These are phyloP conservation scores for Annulohypoxylon stygium DNA, from an alignment of 495 filamentous ascomycete genomes.

Conservation along the genomic window DNA sequence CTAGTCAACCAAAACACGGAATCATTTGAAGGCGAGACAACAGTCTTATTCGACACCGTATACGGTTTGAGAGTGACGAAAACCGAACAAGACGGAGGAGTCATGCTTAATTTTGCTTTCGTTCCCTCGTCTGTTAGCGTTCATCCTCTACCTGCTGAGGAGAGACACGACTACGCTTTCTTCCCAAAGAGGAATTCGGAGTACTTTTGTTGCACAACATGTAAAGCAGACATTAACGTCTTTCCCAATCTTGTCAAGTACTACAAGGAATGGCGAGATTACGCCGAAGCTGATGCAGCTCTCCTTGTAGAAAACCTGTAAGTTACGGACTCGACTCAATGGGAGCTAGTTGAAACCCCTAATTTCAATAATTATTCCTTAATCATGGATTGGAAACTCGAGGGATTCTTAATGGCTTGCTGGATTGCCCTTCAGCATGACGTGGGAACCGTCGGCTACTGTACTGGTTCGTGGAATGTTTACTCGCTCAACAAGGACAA, in stretches of 20 bases:
- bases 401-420: not conserved
- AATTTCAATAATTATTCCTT: not conserved
- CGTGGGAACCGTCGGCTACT: not conserved
- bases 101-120: not conserved
- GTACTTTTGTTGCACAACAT: too few species aligned
- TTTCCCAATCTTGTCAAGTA: not conserved
- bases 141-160: not conserved
- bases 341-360: too few species aligned
- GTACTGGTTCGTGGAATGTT: not conserved
- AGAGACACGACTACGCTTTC: not conserved
- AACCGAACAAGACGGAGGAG: not conserved
- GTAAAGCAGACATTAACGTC: not conserved
- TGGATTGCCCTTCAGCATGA: not conserved
- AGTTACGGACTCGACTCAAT: too few species aligned
- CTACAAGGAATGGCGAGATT: not conserved
- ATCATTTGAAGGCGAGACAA: too few species aligned
- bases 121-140: not conserved
- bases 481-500: not conserved
- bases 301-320: too few species aligned
- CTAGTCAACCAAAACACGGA: too few species aligned
- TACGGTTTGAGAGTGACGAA: constrained; percentile 1
- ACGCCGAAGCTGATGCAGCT: not conserved
- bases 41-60: not conserved
- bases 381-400: not conserved
- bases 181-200: not conserved